Evolutionary conservation across 371 early-diverging fungal genomes (phyloP).

Genomic region (Syncephalis plumigaleata): DNA sequence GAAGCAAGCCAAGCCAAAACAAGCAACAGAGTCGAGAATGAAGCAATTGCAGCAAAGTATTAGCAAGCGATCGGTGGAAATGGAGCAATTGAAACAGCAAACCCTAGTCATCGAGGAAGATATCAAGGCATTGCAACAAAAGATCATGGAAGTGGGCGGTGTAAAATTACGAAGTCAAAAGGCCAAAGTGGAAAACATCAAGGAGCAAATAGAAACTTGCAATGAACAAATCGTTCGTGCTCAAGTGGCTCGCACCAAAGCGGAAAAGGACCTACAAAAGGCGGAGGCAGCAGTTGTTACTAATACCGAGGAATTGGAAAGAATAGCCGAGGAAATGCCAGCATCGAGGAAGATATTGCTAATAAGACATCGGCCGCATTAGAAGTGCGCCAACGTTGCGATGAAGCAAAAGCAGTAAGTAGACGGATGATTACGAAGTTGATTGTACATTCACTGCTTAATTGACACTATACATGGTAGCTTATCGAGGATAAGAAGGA

Average conservation of each 20-base stretch:
- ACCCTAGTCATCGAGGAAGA: slow-evolving; percentile 34
- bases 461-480: slow-evolving; percentile 12
- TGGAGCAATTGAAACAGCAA: slow-evolving; percentile 18
- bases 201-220: slow-evolving; percentile 48
- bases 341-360: slow-evolving; percentile 20
- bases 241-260: slow-evolving; percentile 46
- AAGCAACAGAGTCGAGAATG: slow-evolving; percentile 18
- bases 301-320: slow-evolving; percentile 31
- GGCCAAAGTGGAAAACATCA: slow-evolving; percentile 61
- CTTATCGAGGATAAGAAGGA: slow-evolving; percentile 49
- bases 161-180: slow-evolving; percentile 71
- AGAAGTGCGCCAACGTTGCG: slow-evolving; percentile 15
- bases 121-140: slow-evolving; percentile 58
- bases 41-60: slow-evolving; percentile 20
- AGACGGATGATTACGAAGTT: neutral
- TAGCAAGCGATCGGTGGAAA: slow-evolving; percentile 16
- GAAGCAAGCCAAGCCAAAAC: slow-evolving; percentile 20
- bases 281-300: slow-evolving; percentile 46
- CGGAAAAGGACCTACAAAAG: slow-evolving; percentile 56
- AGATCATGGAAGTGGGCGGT: slow-evolving; percentile 84
- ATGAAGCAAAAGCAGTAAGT: slow-evolving; percentile 4
- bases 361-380: slow-evolving; percentile 29
- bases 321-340: slow-evolving; percentile 33
- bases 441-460: too few species aligned
- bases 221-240: slow-evolving; percentile 43